Base-by-base conservation (phyloP, 305 asterid species). In the Solanum hybrid region DNA sequence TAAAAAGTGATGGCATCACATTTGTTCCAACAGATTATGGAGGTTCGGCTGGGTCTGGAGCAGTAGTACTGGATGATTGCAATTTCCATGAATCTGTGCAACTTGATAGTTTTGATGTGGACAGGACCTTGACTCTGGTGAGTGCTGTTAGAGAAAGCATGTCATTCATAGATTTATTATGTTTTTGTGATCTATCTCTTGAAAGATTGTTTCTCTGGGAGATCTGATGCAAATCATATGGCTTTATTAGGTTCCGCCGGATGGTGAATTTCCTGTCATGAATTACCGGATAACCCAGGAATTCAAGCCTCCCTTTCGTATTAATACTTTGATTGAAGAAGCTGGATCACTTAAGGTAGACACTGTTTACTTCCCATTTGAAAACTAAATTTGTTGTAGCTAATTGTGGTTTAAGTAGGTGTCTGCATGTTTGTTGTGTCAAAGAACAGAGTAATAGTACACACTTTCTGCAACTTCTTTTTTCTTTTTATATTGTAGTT, bases 221-320 rank as follows among this genome's bases (percentile, higher is more conserved):
- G 39, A 89, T 89, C 73, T 39, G 88, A n/a, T 22, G 83, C 87
- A 28, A 73, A 76, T 86, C 86, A 35, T 87, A 83, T 33, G 86
- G 67, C 34, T 86, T 76, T 88, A 89, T 92, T 92, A 98, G 99
- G 98, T 98, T 80, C 99, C 99, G 16, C 94, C 98, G 34, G 99
- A 97, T 92, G 99, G 99, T 90, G 99, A 97, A 90, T 97, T 97
- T 92, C 99, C 99, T 86, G 99, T 98, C 90, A 98, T 98, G 99
- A 98, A 98, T 91, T 98, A 98, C 93, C 99, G 99, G 85, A 97
- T 98, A 91, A 97, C 99, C 64, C 99, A 98, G 93, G 99, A 98
- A 94, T 97, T 98, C 94, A 98, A 98, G 94, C 99, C 99, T 87
- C 99, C 99, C 64, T 98, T 98, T 90, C 92, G 98, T 85, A 90